These are phyloP conservation scores for Ambrosia artemisiifolia DNA, from an alignment of 129 eudicot genomes.

Conservation along the genomic window DNA sequence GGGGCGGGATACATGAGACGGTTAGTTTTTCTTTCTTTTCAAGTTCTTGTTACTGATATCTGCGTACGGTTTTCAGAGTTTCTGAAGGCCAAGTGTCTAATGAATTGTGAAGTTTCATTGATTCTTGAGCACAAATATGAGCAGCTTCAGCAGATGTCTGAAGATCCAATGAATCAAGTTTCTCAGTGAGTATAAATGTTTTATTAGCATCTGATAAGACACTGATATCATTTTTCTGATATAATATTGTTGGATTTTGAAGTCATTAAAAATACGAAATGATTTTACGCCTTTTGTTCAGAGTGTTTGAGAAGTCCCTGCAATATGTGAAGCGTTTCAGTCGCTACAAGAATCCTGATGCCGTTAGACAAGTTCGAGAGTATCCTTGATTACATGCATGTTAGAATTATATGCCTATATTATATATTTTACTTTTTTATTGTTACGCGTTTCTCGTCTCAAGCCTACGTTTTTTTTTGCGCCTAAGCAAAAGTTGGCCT, in stretches of 20 bases:
- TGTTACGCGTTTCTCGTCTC: too few relatives aligned
- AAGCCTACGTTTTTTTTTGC: too few relatives aligned
- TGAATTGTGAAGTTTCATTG: slow-evolving; percentile 90
- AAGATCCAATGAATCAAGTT: slow-evolving; percentile 79
- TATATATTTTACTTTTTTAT: background rate
- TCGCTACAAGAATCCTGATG: slow-evolving; percentile 91
- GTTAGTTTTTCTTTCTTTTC: background rate
- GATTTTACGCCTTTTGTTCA: slow-evolving; percentile 27
- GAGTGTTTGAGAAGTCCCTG: slow-evolving; percentile 93
- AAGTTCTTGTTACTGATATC: background rate
- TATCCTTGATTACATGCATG: slow-evolving; percentile 43
- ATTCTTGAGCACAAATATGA: slow-evolving; percentile 87
- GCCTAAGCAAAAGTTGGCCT: too few relatives aligned
- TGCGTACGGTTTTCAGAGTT: slow-evolving; percentile 48
- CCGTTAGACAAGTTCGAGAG: slow-evolving; percentile 98
- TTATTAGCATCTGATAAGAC: background rate
- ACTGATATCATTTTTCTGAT: background rate
- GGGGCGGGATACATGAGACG: background rate
- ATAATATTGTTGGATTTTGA: background rate
- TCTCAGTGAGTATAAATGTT: slow-evolving; percentile 62
- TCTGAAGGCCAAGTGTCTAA: slow-evolving; percentile 93
- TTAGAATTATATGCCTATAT: background rate
- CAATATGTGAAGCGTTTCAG: slow-evolving; percentile 97
- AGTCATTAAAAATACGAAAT: background rate
- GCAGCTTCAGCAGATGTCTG: slow-evolving; percentile 90